Base-by-base conservation (phyloP, 2,329 filamentous ascomycete species). In the Tolypocladium album region DNA sequence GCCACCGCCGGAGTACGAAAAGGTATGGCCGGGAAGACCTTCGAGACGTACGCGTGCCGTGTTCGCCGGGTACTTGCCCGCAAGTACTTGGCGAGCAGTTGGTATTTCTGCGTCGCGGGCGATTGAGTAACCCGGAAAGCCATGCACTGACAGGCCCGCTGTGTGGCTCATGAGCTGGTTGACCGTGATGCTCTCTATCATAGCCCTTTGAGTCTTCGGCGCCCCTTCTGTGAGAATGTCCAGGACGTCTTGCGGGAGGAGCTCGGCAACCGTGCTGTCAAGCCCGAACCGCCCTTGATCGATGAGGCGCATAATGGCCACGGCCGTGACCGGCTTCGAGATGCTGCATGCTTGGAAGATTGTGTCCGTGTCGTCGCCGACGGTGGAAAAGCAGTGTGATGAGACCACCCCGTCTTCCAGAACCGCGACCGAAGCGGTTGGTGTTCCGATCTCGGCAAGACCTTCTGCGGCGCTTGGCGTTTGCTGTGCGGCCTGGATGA, bases 271-370 rank as follows among this genome's bases (percentile, higher is more conserved):
- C 11, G 47, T 50, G 47, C 24, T 50, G 15, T 50, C 47, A 11
- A 50, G 47, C 2, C 2, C 31, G 24, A 50, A 9, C 1, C 15
- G 47, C 13, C 47, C 47, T 8, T 50, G 13, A 1, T 50, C 47
- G 24, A 50, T 11, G 47, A 50, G 47, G 13, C 47, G 47, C 47
- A 50, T 50, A 7, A 31, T 27, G 6, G 47, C 47, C 5, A 50
- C 24, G 24, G 47, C 47, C 27, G 47, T 31, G 47, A 64, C 56
- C n/a, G 64, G 58, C 24, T 65, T 65, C 27, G 64, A 64, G 42
- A 64, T 64, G 55, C 64, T 65, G 47, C 60, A 62, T n/a, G 64
- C 64, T 40, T 64, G 64, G 22, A 64, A 65, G 6, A 64, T 3
- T 1, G 64, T 65, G 36, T 63, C 60, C 31, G 57, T 50, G 11